Evolutionary conservation across 1,284 basidiomycete genomes (phyloP).

Genomic region (Apiotrichum siamense): DNA sequence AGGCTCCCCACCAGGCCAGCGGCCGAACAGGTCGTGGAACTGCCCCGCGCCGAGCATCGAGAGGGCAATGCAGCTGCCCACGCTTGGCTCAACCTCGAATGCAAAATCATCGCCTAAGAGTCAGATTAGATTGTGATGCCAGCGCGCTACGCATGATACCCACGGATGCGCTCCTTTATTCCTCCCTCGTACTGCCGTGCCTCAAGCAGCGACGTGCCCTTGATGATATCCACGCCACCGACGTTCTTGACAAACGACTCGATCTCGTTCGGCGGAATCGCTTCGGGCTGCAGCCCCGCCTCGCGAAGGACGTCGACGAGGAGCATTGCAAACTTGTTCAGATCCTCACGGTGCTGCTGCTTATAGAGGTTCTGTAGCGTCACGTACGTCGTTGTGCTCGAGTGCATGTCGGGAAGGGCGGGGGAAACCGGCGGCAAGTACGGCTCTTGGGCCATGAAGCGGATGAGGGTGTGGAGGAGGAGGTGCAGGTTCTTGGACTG

Average conservation of each 20-base stretch:
- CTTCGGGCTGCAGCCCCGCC: constrained; percentile 42
- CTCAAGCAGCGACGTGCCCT: constrained; percentile 62
- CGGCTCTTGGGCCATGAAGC: constrained; percentile 51
- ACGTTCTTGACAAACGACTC: constrained; percentile 87
- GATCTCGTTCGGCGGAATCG: constrained; percentile 53
- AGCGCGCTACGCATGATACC: constrained; percentile 25
- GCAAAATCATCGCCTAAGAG: constrained; percentile 15
- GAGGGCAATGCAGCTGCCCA: constrained; percentile 35
- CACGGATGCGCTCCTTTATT: constrained; percentile 55
- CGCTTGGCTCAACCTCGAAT: constrained; percentile 9
- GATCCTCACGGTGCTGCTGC: constrained; percentile 35
- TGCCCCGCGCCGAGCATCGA: constrained; percentile 49
- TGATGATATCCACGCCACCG: constrained; percentile 69
- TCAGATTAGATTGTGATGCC: not conserved
- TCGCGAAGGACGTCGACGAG: constrained; percentile 34
- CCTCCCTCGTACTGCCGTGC: constrained; percentile 52
- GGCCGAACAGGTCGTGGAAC: constrained; percentile 42
- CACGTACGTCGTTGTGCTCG: constrained; percentile 71
- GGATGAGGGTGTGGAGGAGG: constrained; percentile 69
- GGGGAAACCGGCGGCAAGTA: constrained; percentile 57
- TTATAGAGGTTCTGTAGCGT: constrained; percentile 46
- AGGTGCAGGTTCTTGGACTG: constrained; percentile 71
- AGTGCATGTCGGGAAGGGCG: constrained; percentile 92
- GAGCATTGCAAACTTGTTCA: constrained; percentile 35
- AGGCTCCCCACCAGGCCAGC: constrained; percentile 49